phyloP scores from a whole-genome alignment of 1,284 basidiomycete genomes.

The Cutaneotrichosporon sp. region DNA sequence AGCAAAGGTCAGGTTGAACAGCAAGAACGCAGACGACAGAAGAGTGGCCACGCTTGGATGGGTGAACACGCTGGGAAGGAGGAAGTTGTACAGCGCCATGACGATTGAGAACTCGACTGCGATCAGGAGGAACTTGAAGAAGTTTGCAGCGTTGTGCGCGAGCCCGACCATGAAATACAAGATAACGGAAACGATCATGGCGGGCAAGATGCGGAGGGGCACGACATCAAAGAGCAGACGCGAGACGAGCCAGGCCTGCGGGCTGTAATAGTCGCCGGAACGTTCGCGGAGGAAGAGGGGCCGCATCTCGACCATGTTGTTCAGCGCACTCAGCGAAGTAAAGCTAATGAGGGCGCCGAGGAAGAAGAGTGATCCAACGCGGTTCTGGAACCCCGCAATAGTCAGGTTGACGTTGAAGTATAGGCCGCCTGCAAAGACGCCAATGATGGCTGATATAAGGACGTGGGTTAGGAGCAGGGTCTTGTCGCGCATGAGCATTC shows the following conservation, averaged over 20 bases:
- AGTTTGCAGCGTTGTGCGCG: constrained; percentile 63
- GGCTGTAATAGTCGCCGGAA: constrained; percentile 69
- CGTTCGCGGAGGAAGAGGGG: constrained; percentile 83
- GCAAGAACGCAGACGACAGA: constrained; percentile 68
- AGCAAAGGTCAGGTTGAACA: constrained; percentile 76
- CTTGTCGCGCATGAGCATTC: constrained; percentile 73
- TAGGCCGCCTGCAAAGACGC: constrained; percentile 75
- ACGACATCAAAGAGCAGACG: constrained; percentile 97
- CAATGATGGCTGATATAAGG: constrained; percentile 65
- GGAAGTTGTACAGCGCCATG: constrained; percentile 89
- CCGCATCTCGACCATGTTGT: constrained; percentile 76
- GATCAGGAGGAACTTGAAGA: constrained; percentile 79
- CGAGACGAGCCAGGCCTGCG: constrained; percentile 69
- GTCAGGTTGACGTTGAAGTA: constrained; percentile 74
- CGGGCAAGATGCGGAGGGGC: constrained; percentile 90
- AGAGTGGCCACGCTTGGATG: constrained; percentile 87
- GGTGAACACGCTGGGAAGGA: constrained; percentile 72
- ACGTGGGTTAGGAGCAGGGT: constrained; percentile 76
- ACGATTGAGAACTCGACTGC: constrained; percentile 71
- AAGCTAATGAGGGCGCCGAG: constrained; percentile 81
- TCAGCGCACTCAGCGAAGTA: constrained; percentile 78
- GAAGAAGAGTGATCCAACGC: constrained; percentile 88
- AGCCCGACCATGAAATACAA: constrained; percentile 94
- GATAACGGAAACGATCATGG: constrained; percentile 88
- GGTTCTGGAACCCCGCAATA: constrained; percentile 85